Base-by-base conservation (phyloP, 108 stramenopile genomes). In the Discostella stelligeroides region DNA sequence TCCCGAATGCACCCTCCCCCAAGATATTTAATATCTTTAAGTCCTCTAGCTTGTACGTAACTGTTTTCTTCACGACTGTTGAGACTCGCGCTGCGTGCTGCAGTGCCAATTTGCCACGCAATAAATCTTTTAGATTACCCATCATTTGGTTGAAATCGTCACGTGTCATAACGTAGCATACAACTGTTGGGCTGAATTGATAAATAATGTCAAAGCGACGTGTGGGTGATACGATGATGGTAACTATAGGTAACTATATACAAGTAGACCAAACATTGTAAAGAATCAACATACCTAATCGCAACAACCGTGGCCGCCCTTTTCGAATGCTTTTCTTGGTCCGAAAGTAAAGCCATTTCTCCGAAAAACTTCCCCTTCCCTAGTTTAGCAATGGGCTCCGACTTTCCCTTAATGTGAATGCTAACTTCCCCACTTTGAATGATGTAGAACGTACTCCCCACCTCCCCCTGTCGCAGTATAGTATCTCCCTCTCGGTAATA, bases 381-480 rank as follows among this genome's bases (percentile, higher is more conserved):
- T 15, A 58, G 34, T 4, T 66, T 71, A 21, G 49, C 74, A 55
- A 75, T 64, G 0, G 68, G 75, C 17, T 12, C 27, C 25, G 81
- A 47, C 2, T 42, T 17, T 13, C 75, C 79, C 30, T 68, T 63
- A 12, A 58, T 72, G 20, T 27, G 69, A 18, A 84, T 63, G 34
- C 64, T 43, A 2, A 81, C 79, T 41, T 41, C 70, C 5, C 83
- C 83, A 57, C 46, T 76, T 43, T 65, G 66, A 53, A 88, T 80
- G 60, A 88, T 84, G 74, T 84, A 88, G 43, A 86, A 82, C 1
- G 66, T 81, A 53, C 92, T 76, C 4, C 91, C 92, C 10, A 54
- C 57, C 17, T 95, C 92, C 42, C 90, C 88, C 75, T 92, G 67
- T n/a, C 84, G 54, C 54, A 91, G 62, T 18, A 94, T 85, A 13